Evolutionary conservation across 257 asterid genomes (phyloP), one percentile per base, ranked within the genome.

Genomic region (Scutellaria barbata): DNA sequence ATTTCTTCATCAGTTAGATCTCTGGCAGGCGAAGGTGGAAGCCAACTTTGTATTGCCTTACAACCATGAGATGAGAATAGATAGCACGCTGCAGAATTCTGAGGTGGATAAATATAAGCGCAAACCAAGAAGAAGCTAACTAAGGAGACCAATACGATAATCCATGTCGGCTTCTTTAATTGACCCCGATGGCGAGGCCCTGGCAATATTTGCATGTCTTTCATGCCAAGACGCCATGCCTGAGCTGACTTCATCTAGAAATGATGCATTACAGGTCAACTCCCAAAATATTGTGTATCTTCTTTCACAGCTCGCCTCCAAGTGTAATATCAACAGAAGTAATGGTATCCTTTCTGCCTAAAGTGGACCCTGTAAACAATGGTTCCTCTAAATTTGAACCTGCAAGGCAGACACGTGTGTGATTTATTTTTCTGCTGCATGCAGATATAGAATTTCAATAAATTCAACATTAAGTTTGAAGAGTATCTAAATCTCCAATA

Each of bases 31-130:
- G 85, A 62, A 62, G 97, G 97, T 7, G 99, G 99, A 76, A 84
- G 91, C 97, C 97, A 95, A 73, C 75, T 83, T 41, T 84, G 85
- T 63, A 87, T 70, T 40, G 83, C 86, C 69, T 95, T 87, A 82
- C 99, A 95, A 63, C 95, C 90, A 60, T 75, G 74, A 71, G 93
- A 80, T 65, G 98, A 87, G 85, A 95, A 88, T 37, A 92, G 80
- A 69, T 90, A 92, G 74, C 99, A 95, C 3, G 98, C 94, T 52
- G 91, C 83, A 64, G 96, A 90, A 69, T 76, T 85, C 55, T 81
- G 90, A 13, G 98, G 96, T 66, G 98, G 99, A 85, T 90, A 92
- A 55, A 92, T 82, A 75, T 95, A 95, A 52, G 96, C 98, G 64
- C 90, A 88, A 48, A 95, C 83, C 66, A 95, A 84, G 86, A 95